phyloP scores from a whole-genome alignment of 2,329 filamentous ascomycete species.

The Botrytis paeoniae region DNA sequence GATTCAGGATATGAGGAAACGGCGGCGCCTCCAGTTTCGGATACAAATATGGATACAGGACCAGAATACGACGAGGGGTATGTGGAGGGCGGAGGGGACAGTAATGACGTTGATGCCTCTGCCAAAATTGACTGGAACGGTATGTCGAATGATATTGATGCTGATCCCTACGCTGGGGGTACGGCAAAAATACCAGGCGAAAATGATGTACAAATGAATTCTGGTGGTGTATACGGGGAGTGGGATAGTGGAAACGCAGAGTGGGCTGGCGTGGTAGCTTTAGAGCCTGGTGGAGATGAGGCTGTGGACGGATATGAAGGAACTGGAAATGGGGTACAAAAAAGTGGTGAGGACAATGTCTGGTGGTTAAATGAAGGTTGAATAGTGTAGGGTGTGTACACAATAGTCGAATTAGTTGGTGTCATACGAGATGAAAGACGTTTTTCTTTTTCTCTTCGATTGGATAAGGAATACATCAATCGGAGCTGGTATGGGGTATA shows the following conservation, averaged over 20 bases:
- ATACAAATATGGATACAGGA: neutral
- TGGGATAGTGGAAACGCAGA: neutral
- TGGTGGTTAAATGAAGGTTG: neutral
- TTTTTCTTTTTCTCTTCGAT: neutral
- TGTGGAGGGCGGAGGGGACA: neutral
- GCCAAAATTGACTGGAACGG: neutral
- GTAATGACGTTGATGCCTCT: neutral
- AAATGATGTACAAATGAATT: neutral
- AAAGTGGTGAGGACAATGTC: neutral
- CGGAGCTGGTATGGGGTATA: neutral
- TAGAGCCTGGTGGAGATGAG: neutral
- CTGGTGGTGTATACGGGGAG: neutral
- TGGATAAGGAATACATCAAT: neutral
- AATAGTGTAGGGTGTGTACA: no score
- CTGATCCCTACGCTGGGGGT: neutral
- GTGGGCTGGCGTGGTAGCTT: neutral
- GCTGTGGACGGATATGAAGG: neutral
- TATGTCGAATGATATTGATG: slow-evolving; percentile 3
- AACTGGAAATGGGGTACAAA: neutral
- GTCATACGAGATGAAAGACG: neutral
- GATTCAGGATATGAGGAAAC: slow-evolving; percentile 5
- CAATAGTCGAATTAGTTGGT: neutral
- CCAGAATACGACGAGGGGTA: neutral
- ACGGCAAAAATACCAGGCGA: neutral
- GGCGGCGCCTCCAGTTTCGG: neutral